Conservation (phyloP, 202 grass and related monocot species). For the Bolboschoenoplectus hybrid region DNA sequence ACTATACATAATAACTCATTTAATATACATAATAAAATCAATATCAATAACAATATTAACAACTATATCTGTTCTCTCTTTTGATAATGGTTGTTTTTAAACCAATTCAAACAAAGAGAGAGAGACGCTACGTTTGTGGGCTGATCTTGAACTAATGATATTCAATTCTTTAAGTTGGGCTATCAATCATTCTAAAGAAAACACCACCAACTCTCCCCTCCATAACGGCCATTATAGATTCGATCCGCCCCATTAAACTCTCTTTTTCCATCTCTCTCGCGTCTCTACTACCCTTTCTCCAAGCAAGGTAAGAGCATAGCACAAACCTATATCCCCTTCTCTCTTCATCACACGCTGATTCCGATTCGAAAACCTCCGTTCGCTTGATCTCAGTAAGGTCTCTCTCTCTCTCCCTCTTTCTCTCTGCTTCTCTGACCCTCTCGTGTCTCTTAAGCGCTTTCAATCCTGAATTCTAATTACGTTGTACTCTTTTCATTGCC, state of each 20-base stretch:
- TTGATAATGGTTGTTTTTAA: too few relatives aligned
- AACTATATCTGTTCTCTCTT: too few relatives aligned
- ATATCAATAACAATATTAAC: too few relatives aligned
- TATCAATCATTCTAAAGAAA: not conserved
- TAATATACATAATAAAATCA: too few relatives aligned
- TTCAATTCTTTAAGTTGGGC: not conserved
- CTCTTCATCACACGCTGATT: not conserved
- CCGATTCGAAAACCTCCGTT: not conserved
- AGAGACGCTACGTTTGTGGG: not conserved
- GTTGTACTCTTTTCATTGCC: slow-evolving; percentile 1
- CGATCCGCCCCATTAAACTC: slow-evolving; percentile 1
- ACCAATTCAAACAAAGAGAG: too few relatives aligned
- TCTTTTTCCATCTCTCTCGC: slow-evolving; percentile 17
- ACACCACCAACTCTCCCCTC: not conserved
- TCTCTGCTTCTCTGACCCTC: not conserved
- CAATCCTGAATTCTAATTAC: not conserved
- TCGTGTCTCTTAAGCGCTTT: not conserved
- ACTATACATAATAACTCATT: too few relatives aligned
- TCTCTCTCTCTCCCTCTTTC: not conserved
- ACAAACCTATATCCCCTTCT: not conserved
- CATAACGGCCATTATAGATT: not conserved
- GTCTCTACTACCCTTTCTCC: slow-evolving; percentile 29
- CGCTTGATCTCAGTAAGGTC: slow-evolving; percentile 10
- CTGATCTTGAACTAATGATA: not conserved
- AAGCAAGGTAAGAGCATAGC: not conserved